Evolutionary conservation across 495 filamentous ascomycete species (phyloP), one percentile per base, ranked within the genome.

Genomic region (Tuber borchii): DNA sequence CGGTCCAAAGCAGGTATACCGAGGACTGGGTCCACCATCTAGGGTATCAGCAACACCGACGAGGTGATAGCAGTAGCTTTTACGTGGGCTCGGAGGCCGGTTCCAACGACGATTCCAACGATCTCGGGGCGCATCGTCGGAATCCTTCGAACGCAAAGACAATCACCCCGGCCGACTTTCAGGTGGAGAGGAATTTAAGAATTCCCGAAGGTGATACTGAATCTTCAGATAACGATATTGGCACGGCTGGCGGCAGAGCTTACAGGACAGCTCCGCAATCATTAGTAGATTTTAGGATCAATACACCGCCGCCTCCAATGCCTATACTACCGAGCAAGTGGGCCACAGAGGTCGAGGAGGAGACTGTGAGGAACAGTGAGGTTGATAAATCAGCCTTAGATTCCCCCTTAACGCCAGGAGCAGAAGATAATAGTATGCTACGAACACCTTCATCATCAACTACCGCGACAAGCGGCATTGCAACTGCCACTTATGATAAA

Each of bases 21-120:
- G 81, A 83, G 76, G 81, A 83, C 78, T 83, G 81, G 81, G 78
- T 83, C 73, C 80, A 79, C 79, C 80, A 70, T 61, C 75, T 81
- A 39, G 81, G 76, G 26, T 82, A 81, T 76, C 81, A 83, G 51
- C 78, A 80, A 44, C 81, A 82, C 72, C 74, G 74, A 51, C 81
- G 81, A 70, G 74, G 75, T 12, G 73, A 71, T 77, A 74, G 74
- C 44, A 81, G 80, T 48, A 82, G 79, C 76, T 65, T 12, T 34
- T 79, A 76, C 56, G n/a, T 72, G 26, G 74, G 77, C 44, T 34
- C 20, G 48, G 76, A 70, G n/a, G 71, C 78, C 68, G 74, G 70
- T 46, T 74, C 77, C 17, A 70, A 70, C 26, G 74, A 46, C 39
- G 81, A 79, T 34, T 71, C 80, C 70, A 75, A 80, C 45, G 73